Evolutionary conservation across 2,329 filamentous ascomycete genomes (phyloP).

Genomic region (Alternaria sp.): DNA sequence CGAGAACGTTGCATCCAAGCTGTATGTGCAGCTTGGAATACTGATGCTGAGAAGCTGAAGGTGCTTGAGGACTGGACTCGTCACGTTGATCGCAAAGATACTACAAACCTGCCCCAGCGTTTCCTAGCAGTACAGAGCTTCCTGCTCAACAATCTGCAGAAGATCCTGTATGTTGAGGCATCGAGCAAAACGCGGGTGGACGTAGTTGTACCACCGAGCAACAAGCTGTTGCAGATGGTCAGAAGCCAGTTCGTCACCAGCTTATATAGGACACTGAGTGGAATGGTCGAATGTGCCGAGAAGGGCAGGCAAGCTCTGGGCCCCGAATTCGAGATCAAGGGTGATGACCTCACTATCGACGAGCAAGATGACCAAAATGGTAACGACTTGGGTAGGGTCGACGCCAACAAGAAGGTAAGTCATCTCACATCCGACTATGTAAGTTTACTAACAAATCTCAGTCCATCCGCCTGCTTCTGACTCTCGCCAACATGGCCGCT

Average conservation of each 20-base stretch:
- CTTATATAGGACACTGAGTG: slow-evolving; percentile 90
- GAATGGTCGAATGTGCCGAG: slow-evolving; percentile 97
- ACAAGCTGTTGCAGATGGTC: slow-evolving; percentile 90
- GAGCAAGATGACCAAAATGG: slow-evolving; percentile 36
- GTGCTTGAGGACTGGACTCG: slow-evolving; percentile 93
- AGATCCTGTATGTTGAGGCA: slow-evolving; percentile 92
- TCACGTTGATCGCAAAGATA: slow-evolving; percentile 79
- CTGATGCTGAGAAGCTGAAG: slow-evolving; percentile 91
- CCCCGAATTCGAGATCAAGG: slow-evolving; percentile 61
- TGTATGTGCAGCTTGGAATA: slow-evolving; percentile 89
- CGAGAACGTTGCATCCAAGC: slow-evolving; percentile 87
- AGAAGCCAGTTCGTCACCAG: slow-evolving; percentile 92
- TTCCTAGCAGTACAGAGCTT: slow-evolving; percentile 87
- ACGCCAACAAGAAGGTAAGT: slow-evolving; percentile 49
- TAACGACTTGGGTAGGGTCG: slow-evolving; percentile 40
- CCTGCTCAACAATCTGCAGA: slow-evolving; percentile 87
- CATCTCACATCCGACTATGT: neutral
- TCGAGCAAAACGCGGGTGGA: slow-evolving; percentile 78
- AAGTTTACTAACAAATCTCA: slow-evolving; percentile 49
- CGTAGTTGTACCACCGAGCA: slow-evolving; percentile 83
- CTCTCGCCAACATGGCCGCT: slow-evolving; percentile 87
- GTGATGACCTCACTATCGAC: slow-evolving; percentile 57
- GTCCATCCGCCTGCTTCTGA: slow-evolving; percentile 93
- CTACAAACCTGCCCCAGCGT: slow-evolving; percentile 88
- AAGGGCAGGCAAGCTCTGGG: slow-evolving; percentile 71